Base-by-base conservation (phyloP, 202 grass and related monocot species). In the Elaeis oleifera region DNA sequence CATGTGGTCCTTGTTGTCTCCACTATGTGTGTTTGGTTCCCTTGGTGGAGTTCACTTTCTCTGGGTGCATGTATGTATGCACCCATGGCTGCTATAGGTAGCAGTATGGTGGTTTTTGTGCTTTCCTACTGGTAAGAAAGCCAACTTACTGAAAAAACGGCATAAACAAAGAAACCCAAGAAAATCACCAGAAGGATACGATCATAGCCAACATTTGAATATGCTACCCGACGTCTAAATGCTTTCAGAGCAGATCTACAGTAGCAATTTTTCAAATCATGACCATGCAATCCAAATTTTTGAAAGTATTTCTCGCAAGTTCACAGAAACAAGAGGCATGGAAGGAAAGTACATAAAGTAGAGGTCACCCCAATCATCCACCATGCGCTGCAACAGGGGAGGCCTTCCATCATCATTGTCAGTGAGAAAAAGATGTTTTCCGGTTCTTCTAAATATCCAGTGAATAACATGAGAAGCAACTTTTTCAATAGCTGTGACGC, bases 401-500 rank as follows among this genome's bases (percentile, higher is more conserved):
- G 80, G 85, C 36, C 84, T 89, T 74, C 85, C 94, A 56, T 87
- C 78, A 58, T 89, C 88, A 59, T 79, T 64, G 65, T 99, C 94
- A 28, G 81, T 83, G 54, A 99, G 67, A 72, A 99, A 99, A 27
- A 99, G 75, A 78, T 99, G 94, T 73, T 85, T 99, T 24, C 94
- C 94, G 17, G 94, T 99, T 81, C 67, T 80, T 89, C 88, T 82
- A 60, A 99, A 99, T 81, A 99, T 99, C 51, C 88, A 82, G 71
- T 94, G 88, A 84, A 99, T 89, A 55, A 99, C 79, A 80, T 51
- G 70, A 70, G 76, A 80, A 1, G 94, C 88, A 64, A 94, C 79
- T 50, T 73, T 99, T 75, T 99, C 94, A 53, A 94, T 73, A 18
- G 75, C 88, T 39, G 94, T 77, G 53, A 99, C 69, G 23, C 94